phyloP scores from a whole-genome alignment of 805 yeast species.

The Saccharomycopsis amapae region DNA sequence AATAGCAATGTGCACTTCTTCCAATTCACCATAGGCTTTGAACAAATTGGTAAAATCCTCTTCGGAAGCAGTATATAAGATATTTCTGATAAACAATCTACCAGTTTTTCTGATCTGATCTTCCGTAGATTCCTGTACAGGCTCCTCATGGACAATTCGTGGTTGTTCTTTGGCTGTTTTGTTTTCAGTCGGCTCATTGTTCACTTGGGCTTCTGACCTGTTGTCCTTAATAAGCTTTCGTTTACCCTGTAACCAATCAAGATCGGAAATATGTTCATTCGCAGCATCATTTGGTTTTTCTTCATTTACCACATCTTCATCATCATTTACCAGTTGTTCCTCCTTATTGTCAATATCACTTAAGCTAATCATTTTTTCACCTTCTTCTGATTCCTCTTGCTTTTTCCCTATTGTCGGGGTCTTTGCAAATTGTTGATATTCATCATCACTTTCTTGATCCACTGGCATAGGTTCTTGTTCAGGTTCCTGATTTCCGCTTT shows the following conservation, averaged over 20 bases:
- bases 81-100: constrained; percentile 81
- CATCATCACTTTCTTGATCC: constrained; percentile 34
- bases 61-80: constrained; percentile 71
- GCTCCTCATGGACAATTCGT: constrained; percentile 11
- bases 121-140: constrained; percentile 39
- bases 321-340: not conserved
- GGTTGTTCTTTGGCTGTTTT: constrained; percentile 12
- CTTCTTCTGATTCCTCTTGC: constrained; percentile 29
- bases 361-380: constrained; percentile 44
- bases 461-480: constrained; percentile 24
- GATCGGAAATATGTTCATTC: constrained; percentile 52
- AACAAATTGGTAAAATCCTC: constrained; percentile 67
- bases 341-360: constrained; percentile 25
- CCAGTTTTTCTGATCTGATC: constrained; percentile 60
- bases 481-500: not conserved
- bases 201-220: constrained; percentile 25
- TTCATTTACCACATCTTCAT: constrained; percentile 20
- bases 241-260: constrained; percentile 80
- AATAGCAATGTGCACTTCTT: constrained; percentile 87
- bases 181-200: constrained; percentile 13
- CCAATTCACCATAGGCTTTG: constrained; percentile 57
- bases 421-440: constrained; percentile 32
- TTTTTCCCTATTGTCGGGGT: constrained; percentile 15
- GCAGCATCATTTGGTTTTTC: constrained; percentile 20
- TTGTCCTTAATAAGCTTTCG: constrained; percentile 62